phyloP scores from a whole-genome alignment of 2,329 filamentous ascomycete species.

The Phaeoacremonium minimum region DNA sequence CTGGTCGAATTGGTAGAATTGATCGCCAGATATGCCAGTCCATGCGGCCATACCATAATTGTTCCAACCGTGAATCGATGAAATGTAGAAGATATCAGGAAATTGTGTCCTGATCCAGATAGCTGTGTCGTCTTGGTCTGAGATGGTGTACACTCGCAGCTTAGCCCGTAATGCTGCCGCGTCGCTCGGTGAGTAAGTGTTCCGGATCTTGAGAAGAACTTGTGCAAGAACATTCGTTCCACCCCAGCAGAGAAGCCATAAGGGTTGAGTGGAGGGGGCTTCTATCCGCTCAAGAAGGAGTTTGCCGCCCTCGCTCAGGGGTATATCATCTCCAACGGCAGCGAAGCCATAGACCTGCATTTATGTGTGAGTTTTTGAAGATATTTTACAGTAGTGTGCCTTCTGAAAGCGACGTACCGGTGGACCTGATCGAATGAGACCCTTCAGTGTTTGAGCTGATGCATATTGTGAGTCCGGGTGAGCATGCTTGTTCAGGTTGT shows the following conservation, averaged over 20 bases:
- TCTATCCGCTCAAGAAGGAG: conserved; percentile 21
- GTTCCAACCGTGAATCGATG: conserved; percentile 51
- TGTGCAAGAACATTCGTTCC: conserved; percentile 48
- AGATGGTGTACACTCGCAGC: conserved; percentile 50
- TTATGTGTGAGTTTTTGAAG: not conserved
- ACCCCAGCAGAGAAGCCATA: conserved; percentile 51
- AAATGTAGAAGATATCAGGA: conserved; percentile 52
- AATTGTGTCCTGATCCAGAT: conserved; percentile 50
- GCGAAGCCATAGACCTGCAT: conserved; percentile 10
- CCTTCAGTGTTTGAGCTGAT: conserved; percentile 18
- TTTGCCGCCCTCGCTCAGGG: conserved; percentile 31
- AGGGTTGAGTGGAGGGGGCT: conserved; percentile 23
- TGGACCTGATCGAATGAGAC: conserved; percentile 23
- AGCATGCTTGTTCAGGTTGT: conserved; percentile 42
- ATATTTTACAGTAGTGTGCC: not conserved
- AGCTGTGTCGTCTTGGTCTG: conserved; percentile 55
- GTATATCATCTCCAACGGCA: conserved; percentile 9
- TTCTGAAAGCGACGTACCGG: conserved; percentile 16
- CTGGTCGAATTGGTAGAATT: conserved; percentile 38
- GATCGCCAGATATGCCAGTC: conserved; percentile 49
- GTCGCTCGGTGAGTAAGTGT: conserved; percentile 21
- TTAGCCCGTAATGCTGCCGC: conserved; percentile 27
- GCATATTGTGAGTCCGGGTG: conserved; percentile 32
- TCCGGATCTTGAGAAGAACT: conserved; percentile 32
- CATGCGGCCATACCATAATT: conserved; percentile 50